A percentile compares a stretch with the other conserved stretches of the same genome.
phyloP scores from a whole-genome alignment of 441 rosid genomes.

The Populus hybrid region DNA sequence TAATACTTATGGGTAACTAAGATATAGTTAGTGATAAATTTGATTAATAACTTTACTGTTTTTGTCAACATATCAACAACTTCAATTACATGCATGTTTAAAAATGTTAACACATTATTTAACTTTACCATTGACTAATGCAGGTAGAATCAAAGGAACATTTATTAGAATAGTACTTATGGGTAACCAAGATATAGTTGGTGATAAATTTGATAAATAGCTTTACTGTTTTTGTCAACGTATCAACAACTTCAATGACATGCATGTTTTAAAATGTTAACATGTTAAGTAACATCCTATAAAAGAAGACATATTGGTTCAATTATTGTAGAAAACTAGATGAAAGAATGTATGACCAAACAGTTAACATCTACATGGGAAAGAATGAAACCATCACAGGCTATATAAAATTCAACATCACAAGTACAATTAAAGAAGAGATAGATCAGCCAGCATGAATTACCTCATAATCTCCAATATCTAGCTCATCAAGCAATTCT shows the following conservation, averaged over 20 bases:
- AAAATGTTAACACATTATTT: neutral
- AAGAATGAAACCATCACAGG: neutral
- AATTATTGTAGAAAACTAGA: neutral
- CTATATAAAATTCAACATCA: neutral
- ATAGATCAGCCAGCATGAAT: neutral
- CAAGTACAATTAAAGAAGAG: neutral
- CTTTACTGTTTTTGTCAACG: neutral
- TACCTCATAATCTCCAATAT: slow-evolving; percentile 90
- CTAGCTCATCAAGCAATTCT: slow-evolving; percentile 74
- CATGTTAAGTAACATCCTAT: neutral
- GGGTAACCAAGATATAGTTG: neutral
- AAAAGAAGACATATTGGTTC: neutral
- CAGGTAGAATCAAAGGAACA: neutral
- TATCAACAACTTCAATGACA: neutral
- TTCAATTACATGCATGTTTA: neutral
- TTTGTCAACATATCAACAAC: neutral
- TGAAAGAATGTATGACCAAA: neutral
- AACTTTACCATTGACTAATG: neutral
- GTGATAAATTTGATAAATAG: neutral
- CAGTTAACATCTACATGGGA: neutral
- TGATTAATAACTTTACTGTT: neutral
- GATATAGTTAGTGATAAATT: neutral
- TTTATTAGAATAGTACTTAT: neutral
- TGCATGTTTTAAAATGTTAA: neutral
- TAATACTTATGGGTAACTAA: neutral